Percentiles rank a stretch among this genome's conserved stretches.
Evolutionary conservation across 495 filamentous ascomycete genomes (phyloP).

Genomic region (Achaetomiella virescens): DNA sequence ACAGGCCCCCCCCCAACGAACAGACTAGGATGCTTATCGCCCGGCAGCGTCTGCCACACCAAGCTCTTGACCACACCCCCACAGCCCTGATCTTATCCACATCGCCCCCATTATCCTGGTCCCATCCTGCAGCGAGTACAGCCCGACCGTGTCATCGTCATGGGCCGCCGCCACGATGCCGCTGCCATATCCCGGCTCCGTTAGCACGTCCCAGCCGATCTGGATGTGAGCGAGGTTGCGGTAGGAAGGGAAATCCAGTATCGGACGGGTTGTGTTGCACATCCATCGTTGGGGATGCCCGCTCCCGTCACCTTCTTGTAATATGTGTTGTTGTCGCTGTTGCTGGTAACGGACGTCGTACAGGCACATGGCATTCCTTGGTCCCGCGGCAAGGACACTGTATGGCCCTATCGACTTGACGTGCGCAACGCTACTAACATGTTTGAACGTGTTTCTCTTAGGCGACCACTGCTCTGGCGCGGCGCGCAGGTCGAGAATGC

Average conservation of each 20-base stretch:
- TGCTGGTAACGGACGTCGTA: constrained; percentile 35
- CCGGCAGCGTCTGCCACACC: constrained; percentile 2
- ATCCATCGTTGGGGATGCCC: not conserved
- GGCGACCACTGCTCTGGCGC: constrained; percentile 16
- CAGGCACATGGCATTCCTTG: constrained; percentile 29
- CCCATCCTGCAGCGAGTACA: constrained; percentile 38
- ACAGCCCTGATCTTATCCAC: constrained; percentile 10
- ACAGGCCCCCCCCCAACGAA: constrained; percentile 8
- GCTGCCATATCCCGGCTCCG: constrained; percentile 9
- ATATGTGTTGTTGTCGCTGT: not conserved
- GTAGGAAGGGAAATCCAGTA: constrained; percentile 34
- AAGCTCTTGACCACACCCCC: constrained; percentile 9
- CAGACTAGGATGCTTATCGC: constrained; percentile 14
- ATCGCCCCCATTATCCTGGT: constrained; percentile 15
- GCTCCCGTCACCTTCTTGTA: not conserved
- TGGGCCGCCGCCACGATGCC: constrained; percentile 40
- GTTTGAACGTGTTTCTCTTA: constrained; percentile 13
- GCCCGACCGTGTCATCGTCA: constrained; percentile 33
- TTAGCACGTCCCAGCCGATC: constrained; percentile 34
- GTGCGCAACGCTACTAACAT: constrained; percentile 29
- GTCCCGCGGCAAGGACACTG: constrained; percentile 36
- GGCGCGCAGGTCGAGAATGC: constrained; percentile 29
- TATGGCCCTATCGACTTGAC: constrained; percentile 25
- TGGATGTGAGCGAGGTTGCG: constrained; percentile 29
- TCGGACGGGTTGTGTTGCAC: constrained; percentile 15